Percentiles rank a stretch among this genome's conserved stretches.
Conservation (phyloP, 2,329 filamentous ascomycete species). For the Amesomyces nigricolor region DNA sequence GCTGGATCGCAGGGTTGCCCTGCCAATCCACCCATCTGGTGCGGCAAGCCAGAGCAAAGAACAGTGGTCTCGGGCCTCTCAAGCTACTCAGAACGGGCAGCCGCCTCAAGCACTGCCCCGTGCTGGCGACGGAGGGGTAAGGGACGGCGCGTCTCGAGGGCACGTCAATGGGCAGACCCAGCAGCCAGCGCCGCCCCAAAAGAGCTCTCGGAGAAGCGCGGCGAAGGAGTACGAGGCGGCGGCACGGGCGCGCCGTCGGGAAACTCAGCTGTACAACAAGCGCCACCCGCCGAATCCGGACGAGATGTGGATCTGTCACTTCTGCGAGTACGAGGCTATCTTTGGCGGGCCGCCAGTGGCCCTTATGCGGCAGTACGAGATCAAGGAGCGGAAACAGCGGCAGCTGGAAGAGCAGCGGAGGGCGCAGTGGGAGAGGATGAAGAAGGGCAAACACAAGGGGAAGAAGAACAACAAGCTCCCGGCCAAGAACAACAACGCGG, state of each 20-base stretch:
- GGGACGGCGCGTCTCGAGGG: conserved; percentile 13
- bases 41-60: conserved; percentile 16
- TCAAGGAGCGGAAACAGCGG: conserved; percentile 81
- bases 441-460: conserved; percentile 61
- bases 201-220: conserved; percentile 60
- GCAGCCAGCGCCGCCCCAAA: conserved; percentile 30
- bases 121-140: conserved; percentile 5
- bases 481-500: conserved; percentile 39
- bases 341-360: conserved; percentile 83
- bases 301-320: conserved; percentile 93
- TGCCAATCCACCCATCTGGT: conserved; percentile 12
- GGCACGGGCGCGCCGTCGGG: conserved; percentile 69
- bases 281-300: conserved; percentile 64
- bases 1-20: conserved; percentile 31
- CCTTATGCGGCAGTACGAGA: conserved; percentile 86
- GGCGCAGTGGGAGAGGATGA: conserved; percentile 70
- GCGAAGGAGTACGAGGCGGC: conserved; percentile 68
- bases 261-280: conserved; percentile 71
- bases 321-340: conserved; percentile 95
- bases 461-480: conserved; percentile 72
- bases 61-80: conserved; percentile 15
- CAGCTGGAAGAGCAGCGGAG: conserved; percentile 88
- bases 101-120: conserved; percentile 13
- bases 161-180: conserved; percentile 10
- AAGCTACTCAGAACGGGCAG: conserved; percentile 18